These are phyloP conservation scores for Tuctoria greenei DNA, from an alignment of 176 grass and related monocot species.

Conservation along the genomic window DNA sequence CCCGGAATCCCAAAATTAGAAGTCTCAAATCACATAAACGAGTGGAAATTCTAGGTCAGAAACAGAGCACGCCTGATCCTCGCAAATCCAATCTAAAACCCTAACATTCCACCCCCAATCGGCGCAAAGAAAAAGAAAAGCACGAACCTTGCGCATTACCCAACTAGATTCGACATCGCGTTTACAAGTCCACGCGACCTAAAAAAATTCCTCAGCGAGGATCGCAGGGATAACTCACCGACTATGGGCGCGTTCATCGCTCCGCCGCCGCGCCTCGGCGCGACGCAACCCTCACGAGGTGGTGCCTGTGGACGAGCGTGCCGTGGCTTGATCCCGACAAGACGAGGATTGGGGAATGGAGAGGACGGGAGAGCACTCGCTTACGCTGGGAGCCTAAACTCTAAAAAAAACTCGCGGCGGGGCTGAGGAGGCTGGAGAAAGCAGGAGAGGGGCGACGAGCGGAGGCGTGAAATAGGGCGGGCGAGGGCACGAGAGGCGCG, in stretches of 20 bases:
- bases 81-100: not conserved
- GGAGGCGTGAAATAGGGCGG: too few species aligned
- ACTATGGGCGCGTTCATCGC: constrained; percentile 88
- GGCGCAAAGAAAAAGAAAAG: too few species aligned
- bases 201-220: not conserved
- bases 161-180: not conserved
- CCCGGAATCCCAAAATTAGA: not conserved
- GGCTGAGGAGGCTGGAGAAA: too few species aligned
- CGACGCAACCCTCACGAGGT: not conserved
- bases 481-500: too few species aligned
- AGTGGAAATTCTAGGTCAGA: not conserved
- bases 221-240: constrained; percentile 48
- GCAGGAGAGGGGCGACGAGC: too few species aligned
- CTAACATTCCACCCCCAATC: constrained; percentile 23
- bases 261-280: constrained; percentile 28
- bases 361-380: too few species aligned
- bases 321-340: constrained; percentile 6
- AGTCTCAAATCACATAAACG: not conserved
- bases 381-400: not conserved
- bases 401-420: too few species aligned
- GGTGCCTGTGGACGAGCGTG: too few species aligned
- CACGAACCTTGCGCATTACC: not conserved
- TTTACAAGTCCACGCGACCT: not conserved
- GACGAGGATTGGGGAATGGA: not conserved
- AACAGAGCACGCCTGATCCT: constrained; percentile 1